These are phyloP conservation scores for Plasmopara viticola DNA, from an alignment of 352 stramenopile species.

Conservation along the genomic window DNA sequence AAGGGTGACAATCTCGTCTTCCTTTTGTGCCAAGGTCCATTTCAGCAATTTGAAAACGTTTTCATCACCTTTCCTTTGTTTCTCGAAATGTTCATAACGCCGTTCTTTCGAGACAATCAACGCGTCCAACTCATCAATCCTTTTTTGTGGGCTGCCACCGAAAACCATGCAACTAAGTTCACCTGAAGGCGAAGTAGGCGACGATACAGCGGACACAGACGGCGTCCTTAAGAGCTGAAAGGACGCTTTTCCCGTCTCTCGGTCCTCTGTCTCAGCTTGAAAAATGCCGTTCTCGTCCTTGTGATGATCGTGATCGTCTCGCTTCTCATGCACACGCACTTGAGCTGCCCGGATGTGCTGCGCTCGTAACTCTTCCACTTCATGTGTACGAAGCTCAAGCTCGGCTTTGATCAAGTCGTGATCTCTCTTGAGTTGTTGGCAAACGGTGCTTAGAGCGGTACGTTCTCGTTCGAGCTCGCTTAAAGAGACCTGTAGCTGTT, in stretches of 20 bases:
- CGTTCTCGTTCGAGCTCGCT: constrained; percentile 18
- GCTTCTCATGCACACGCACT: constrained; percentile 28
- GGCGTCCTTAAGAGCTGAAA: constrained; percentile 12
- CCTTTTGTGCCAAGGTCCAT: constrained; percentile 29
- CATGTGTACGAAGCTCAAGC: constrained; percentile 20
- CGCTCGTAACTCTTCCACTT: constrained; percentile 29
- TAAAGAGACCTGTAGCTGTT: constrained; percentile 9
- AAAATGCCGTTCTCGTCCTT: constrained; percentile 26
- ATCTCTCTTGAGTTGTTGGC: constrained; percentile 22
- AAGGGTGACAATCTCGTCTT: constrained; percentile 35
- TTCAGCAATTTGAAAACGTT: constrained; percentile 19
- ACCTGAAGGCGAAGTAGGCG: neutral
- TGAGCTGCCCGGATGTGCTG: constrained; percentile 30
- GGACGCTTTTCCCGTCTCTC: constrained; percentile 2
- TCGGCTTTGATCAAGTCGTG: constrained; percentile 15
- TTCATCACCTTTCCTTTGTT: constrained; percentile 14
- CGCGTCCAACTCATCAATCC: constrained; percentile 35
- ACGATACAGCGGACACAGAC: constrained; percentile 23
- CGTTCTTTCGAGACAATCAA: constrained; percentile 33
- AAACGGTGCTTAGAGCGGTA: constrained; percentile 3
- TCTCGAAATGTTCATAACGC: constrained; percentile 16
- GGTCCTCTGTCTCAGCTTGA: constrained; percentile 11
- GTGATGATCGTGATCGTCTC: constrained; percentile 33
- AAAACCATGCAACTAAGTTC: constrained; percentile 12
- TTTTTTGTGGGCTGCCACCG: constrained; percentile 19